These are phyloP conservation scores for Candida montana DNA, from an alignment of 805 yeast genomes.

Conservation along the genomic window DNA sequence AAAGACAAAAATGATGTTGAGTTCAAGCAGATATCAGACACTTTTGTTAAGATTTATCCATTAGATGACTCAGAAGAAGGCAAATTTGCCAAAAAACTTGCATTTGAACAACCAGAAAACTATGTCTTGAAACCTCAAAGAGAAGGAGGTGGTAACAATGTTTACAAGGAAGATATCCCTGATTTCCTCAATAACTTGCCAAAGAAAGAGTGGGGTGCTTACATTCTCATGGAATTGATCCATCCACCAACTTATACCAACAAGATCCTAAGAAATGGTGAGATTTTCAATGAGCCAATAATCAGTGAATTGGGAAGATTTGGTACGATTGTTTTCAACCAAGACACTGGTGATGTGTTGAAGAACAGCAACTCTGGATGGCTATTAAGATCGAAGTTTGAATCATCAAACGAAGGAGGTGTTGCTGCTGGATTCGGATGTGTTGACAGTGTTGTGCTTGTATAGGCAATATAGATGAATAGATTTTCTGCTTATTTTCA, in stretches of 20 bases:
- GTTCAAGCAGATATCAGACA: constrained; percentile 33
- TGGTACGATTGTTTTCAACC: constrained; percentile 77
- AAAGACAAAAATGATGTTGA: constrained; percentile 26
- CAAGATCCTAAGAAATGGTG: constrained; percentile 62
- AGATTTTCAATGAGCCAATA: constrained; percentile 62
- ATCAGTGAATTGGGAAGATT: constrained; percentile 90
- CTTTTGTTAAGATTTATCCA: constrained; percentile 87
- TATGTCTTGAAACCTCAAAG: constrained; percentile 95
- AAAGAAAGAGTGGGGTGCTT: constrained; percentile 79
- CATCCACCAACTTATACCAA: constrained; percentile 68
- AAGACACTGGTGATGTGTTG: constrained; percentile 47
- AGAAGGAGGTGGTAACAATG: constrained; percentile 98
- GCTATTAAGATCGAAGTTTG: constrained; percentile 82
- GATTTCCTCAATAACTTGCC: constrained; percentile 53
- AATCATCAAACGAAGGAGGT: constrained; percentile 92
- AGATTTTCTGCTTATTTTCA: no score
- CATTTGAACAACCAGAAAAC: constrained; percentile 58
- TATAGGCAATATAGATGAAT: no score
- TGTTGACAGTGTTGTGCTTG: constrained; percentile 73
- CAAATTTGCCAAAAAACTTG: constrained; percentile 53
- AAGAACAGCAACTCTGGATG: constrained; percentile 74
- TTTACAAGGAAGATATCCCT: constrained; percentile 85
- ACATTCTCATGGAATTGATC: constrained; percentile 90
- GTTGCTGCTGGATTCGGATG: constrained; percentile 99
- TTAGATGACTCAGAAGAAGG: constrained; percentile 70